phyloP scores from a whole-genome alignment of 768 basidiomycete species.

The Boletellus ananas region DNA sequence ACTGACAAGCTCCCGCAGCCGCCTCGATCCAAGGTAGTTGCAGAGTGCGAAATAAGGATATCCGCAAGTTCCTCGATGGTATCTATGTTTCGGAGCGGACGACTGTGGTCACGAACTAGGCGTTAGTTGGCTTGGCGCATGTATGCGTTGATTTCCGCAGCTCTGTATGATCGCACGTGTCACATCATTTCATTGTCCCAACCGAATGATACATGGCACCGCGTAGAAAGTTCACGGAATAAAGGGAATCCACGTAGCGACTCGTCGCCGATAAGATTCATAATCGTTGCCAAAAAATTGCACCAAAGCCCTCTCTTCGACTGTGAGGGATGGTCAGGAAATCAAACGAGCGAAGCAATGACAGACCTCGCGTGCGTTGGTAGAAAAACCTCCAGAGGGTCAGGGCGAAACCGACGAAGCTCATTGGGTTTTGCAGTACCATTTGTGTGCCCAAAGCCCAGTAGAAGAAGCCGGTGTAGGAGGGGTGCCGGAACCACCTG shows the following conservation, averaged over 20 bases:
- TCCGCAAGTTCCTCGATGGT: slow-evolving; percentile 97
- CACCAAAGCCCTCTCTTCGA: slow-evolving; percentile 75
- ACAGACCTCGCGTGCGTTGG: slow-evolving; percentile 70
- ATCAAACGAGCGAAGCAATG: not conserved
- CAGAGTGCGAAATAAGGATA: slow-evolving; percentile 99
- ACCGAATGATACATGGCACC: not conserved
- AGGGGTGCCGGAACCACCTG: slow-evolving; percentile 79
- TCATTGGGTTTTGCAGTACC: slow-evolving; percentile 80
- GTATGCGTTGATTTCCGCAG: slow-evolving; percentile 20
- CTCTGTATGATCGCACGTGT: slow-evolving; percentile 28
- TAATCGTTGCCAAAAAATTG: slow-evolving; percentile 92
- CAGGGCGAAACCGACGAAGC: slow-evolving; percentile 58
- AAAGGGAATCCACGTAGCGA: slow-evolving; percentile 88
- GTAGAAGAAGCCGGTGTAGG: slow-evolving; percentile 96
- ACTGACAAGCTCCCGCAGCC: slow-evolving; percentile 42
- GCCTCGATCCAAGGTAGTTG: slow-evolving; percentile 96
- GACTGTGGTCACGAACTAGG: slow-evolving; percentile 47
- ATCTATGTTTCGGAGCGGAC: slow-evolving; percentile 87
- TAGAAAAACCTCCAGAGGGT: slow-evolving; percentile 89
- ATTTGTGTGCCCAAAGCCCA: slow-evolving; percentile 97
- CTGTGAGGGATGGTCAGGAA: slow-evolving; percentile 39
- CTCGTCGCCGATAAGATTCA: slow-evolving; percentile 63
- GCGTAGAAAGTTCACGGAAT: slow-evolving; percentile 46
- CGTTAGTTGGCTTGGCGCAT: slow-evolving; percentile 10
- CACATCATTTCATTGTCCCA: slow-evolving; percentile 14